These are phyloP conservation scores for Citrullus mucosospermus DNA, from an alignment of 306 rosid genomes.

Conservation along the genomic window DNA sequence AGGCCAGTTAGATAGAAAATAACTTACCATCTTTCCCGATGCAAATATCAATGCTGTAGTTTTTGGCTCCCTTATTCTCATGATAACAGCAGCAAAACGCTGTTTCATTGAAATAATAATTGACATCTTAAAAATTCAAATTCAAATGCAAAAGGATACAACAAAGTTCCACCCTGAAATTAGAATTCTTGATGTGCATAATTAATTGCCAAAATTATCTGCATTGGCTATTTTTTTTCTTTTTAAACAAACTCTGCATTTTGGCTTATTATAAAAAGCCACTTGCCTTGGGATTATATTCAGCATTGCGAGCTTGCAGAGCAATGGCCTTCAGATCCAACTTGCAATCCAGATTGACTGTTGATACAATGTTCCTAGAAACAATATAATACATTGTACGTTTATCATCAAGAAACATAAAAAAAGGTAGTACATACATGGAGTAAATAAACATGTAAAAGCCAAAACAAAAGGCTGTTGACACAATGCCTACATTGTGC, in stretches of 20 bases:
- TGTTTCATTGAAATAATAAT: constrained; percentile 11
- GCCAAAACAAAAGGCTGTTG: neutral
- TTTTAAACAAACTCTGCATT: neutral
- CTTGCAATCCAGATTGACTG: constrained; percentile 88
- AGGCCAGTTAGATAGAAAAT: neutral
- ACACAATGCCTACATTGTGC: neutral
- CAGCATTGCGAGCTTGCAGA: constrained; percentile 86
- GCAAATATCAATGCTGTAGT: constrained; percentile 93
- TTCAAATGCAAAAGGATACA: neutral
- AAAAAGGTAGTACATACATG: neutral
- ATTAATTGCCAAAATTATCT: neutral
- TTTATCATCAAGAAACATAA: neutral
- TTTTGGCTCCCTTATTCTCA: constrained; percentile 98
- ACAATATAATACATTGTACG: neutral
- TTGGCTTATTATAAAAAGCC: neutral
- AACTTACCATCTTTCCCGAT: constrained; percentile 86
- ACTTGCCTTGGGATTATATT: constrained; percentile 93
- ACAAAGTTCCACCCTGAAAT: neutral
- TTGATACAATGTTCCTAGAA: constrained; percentile 79
- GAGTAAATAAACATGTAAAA: neutral
- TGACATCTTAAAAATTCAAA: neutral
- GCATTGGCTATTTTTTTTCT: neutral
- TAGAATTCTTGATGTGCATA: no score
- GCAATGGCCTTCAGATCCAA: constrained; percentile 90
- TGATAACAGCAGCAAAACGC: constrained; percentile 98